Evolutionary conservation across 352 stramenopile species (phyloP).

Genomic region (Pythium sukuiense): DNA sequence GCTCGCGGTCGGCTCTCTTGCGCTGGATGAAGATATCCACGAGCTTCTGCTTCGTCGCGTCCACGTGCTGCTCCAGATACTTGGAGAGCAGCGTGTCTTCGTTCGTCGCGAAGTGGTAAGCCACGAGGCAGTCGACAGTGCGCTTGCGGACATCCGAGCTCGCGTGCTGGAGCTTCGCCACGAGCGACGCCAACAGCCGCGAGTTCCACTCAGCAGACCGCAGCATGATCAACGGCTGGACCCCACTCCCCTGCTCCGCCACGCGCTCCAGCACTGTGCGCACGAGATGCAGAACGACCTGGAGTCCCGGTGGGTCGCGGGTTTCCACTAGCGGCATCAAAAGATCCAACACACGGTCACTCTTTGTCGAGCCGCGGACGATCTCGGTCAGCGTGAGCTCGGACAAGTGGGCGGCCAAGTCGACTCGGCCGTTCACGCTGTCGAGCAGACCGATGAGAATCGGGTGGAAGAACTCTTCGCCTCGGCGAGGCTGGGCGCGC

Average conservation of each 20-base stretch:
- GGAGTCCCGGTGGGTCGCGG: slow-evolving; percentile 42
- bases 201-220: slow-evolving; percentile 33
- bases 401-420: slow-evolving; percentile 48
- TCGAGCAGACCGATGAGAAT: slow-evolving; percentile 61
- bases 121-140: slow-evolving; percentile 65
- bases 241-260: slow-evolving; percentile 12
- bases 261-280: slow-evolving; percentile 43
- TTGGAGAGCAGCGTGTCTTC: slow-evolving; percentile 40
- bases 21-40: slow-evolving; percentile 81
- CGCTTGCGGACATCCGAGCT: slow-evolving; percentile 71
- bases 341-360: slow-evolving; percentile 39
- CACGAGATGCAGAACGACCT: slow-evolving; percentile 52
- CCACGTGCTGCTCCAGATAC: slow-evolving; percentile 49
- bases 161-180: slow-evolving; percentile 40
- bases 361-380: slow-evolving; percentile 32
- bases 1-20: slow-evolving; percentile 23
- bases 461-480: slow-evolving; percentile 55
- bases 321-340: slow-evolving; percentile 41
- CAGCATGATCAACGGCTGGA: slow-evolving; percentile 16
- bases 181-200: slow-evolving; percentile 36
- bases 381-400: slow-evolving; percentile 48
- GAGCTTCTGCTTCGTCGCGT: slow-evolving; percentile 52
- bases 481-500: slow-evolving; percentile 35
- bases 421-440: slow-evolving; percentile 37
- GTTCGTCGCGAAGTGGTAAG: slow-evolving; percentile 58